Conservation (phyloP, 2,329 filamentous ascomycete genomes). For the Penicillium janthinellum region DNA sequence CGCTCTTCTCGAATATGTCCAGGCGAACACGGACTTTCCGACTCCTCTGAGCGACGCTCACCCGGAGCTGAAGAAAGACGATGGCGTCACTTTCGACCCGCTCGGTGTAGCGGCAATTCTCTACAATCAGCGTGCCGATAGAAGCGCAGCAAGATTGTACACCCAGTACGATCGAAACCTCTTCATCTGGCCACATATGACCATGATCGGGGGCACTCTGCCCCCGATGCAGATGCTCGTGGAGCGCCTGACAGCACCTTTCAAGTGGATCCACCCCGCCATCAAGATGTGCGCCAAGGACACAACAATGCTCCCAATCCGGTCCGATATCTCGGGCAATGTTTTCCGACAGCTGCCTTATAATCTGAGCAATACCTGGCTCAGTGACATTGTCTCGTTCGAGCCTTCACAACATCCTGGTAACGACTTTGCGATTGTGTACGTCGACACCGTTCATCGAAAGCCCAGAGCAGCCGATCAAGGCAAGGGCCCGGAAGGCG, state of each 20-base stretch:
- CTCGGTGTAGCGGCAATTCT: conserved; percentile 38
- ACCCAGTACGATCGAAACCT: conserved; percentile 30
- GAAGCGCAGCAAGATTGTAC: conserved; percentile 34
- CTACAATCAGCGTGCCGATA: conserved; percentile 33
- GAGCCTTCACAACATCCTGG: conserved; percentile 22
- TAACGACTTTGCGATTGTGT: conserved; percentile 35
- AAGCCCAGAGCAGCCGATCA: not conserved
- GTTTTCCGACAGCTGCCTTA: conserved; percentile 36
- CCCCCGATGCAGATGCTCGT: conserved; percentile 36
- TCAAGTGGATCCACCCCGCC: conserved; percentile 30
- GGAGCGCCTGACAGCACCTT: conserved; percentile 30
- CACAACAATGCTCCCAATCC: conserved; percentile 29
- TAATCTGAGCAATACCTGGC: conserved; percentile 33
- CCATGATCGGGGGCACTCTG: conserved; percentile 36
- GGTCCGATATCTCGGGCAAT: conserved; percentile 29
- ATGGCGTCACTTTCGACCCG: conserved; percentile 35
- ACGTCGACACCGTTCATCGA: conserved; percentile 22
- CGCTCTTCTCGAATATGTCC: not conserved
- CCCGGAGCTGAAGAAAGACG: not conserved
- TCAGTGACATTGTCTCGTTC: conserved; percentile 33
- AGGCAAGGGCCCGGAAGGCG: not conserved
- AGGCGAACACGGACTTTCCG: not conserved
- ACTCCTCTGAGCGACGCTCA: not conserved
- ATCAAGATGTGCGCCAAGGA: conserved; percentile 34
- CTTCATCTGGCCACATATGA: conserved; percentile 37